Conservation (phyloP, 805 yeast genomes). For the Saccharomyces kudriavzevii region DNA sequence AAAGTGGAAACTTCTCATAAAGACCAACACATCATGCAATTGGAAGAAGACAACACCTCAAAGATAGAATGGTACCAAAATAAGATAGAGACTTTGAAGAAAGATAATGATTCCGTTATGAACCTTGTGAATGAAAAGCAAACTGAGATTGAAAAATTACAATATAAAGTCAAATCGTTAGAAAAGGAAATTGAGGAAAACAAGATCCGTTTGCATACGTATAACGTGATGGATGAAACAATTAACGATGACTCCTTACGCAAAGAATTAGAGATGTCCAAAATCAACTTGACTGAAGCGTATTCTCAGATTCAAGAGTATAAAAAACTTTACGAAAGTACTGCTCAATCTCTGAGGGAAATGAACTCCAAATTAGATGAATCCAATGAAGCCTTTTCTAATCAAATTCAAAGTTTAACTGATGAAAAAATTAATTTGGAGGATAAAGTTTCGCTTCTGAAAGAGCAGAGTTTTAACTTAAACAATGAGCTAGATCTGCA, state of each 20-base stretch:
- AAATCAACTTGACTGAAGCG: constrained; percentile 48
- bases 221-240: constrained; percentile 20
- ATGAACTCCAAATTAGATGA: constrained; percentile 48
- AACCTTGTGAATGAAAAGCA: constrained; percentile 20
- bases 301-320: constrained; percentile 53
- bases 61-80: constrained; percentile 51
- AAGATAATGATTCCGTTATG: constrained; percentile 29
- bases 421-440: constrained; percentile 16
- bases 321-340: constrained; percentile 52
- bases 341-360: constrained; percentile 55
- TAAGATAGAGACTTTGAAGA: constrained; percentile 39
- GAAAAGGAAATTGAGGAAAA: constrained; percentile 23
- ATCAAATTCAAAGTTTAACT: constrained; percentile 11
- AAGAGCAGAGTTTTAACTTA: constrained; percentile 24
- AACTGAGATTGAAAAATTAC: constrained; percentile 5
- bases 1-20: neutral
- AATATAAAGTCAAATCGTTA: constrained; percentile 11
- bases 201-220: constrained; percentile 25
- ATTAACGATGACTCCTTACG: constrained; percentile 24
- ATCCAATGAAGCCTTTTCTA: constrained; percentile 27
- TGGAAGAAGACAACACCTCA: constrained; percentile 32
- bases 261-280: constrained; percentile 39
- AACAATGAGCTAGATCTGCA: constrained; percentile 27
- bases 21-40: constrained; percentile 30
- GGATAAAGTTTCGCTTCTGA: constrained; percentile 24